Evolutionary conservation across 768 basidiomycete genomes (phyloP), one percentile per base, ranked within the genome.

Genomic region (Filobasidium wieringae): DNA sequence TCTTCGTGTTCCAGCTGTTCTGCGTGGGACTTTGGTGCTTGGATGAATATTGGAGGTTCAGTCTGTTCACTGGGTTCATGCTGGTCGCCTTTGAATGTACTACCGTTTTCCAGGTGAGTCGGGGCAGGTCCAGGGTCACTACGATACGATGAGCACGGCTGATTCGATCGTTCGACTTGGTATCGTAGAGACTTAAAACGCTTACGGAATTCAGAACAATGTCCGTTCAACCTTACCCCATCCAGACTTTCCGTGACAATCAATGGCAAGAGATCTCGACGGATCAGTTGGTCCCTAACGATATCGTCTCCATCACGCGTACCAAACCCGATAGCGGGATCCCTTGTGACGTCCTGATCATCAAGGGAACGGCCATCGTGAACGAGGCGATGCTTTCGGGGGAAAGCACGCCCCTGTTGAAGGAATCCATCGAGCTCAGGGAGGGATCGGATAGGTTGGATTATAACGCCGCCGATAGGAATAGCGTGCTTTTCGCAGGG

Each of bases 361-460:
- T 96, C 12, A 82, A 84, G 57, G 95, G 95, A 9, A 87, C 89
- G 0, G 86, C 85, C 62, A 97, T 99, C 66, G 92, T 97, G 63
- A 99, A 99, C 72, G 95, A 99, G 73, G 95, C 95, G 27, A 97
- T 99, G 95, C 78, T 99, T 2, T 95, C 91, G 1, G 95, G 95
- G 51, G 95, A 99, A 77, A 95, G 91, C 0, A 99, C 95, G 0
- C 95, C 95, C 0, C 78, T 99, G 8, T 78, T 99, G 47, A 99
- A 99, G 69, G 95, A 99, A 68, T 90, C 88, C 14, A 85, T 96
- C 57, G 86, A 89, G 63, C 78, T 97, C 0, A 78, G 89, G 9
- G 87, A 92, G 5, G 76, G 78, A 0, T 71, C 76, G 4, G 91
- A 93, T 51, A 78, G 75, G 24, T 79, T 97, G 37, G 89, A 95